phyloP scores from a whole-genome alignment of 1,284 basidiomycete species.

The Marasmius oreades region DNA sequence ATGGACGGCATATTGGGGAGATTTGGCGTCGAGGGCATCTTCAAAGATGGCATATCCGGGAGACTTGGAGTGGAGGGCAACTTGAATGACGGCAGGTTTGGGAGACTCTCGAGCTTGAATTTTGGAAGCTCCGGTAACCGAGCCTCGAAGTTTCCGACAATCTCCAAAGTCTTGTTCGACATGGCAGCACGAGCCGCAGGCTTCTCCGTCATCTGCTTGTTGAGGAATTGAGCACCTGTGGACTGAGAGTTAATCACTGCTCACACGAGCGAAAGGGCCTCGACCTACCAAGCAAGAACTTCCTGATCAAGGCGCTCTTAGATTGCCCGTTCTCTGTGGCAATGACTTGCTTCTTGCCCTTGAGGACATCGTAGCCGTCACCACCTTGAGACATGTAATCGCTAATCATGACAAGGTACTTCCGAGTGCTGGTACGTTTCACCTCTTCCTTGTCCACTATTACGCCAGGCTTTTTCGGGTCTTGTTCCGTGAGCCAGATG shows the following conservation, averaged over 20 bases:
- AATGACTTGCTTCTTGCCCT: slow-evolving; percentile 15
- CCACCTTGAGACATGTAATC: slow-evolving; percentile 17
- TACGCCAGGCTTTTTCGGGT: slow-evolving; percentile 10
- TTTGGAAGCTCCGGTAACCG: slow-evolving; percentile 8
- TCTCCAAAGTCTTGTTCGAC: background rate
- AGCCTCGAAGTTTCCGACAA: slow-evolving; percentile 6
- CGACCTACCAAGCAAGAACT: slow-evolving; percentile 16
- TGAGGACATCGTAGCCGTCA: slow-evolving; percentile 17
- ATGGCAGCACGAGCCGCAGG: slow-evolving; percentile 4
- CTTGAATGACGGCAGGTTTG: background rate
- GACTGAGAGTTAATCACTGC: background rate
- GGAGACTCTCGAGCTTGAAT: background rate
- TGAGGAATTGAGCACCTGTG: slow-evolving; percentile 16
- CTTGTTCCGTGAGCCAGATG: slow-evolving; percentile 41
- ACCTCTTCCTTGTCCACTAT: slow-evolving; percentile 18
- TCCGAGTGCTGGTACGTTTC: slow-evolving; percentile 10
- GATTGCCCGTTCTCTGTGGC: slow-evolving; percentile 17
- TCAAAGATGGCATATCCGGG: background rate
- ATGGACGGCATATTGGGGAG: background rate
- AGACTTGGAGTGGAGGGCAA: background rate
- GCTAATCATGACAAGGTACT: slow-evolving; percentile 16
- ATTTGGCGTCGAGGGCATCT: background rate
- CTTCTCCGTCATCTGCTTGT: slow-evolving; percentile 13
- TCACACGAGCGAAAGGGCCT: background rate
- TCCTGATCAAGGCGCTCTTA: slow-evolving; percentile 14